These are phyloP conservation scores for Drechslerella dactyloides DNA, from an alignment of 2,329 filamentous ascomycete species.

Conservation along the genomic window DNA sequence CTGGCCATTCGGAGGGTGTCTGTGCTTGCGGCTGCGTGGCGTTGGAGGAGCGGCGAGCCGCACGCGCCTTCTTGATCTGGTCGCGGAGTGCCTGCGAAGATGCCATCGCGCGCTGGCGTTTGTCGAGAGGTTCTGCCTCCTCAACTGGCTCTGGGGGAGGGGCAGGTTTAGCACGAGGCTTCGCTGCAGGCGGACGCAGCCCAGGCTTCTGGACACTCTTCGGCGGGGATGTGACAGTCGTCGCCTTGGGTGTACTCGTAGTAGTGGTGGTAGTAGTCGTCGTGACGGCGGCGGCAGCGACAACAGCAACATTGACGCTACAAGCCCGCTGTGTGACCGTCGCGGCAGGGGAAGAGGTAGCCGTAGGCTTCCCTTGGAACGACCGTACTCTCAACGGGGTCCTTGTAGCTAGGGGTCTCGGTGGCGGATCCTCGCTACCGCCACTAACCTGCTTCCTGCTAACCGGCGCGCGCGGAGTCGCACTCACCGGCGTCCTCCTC, in stretches of 20 bases:
- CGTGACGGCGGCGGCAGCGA: too few relatives aligned
- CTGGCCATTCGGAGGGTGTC: constrained; percentile 72
- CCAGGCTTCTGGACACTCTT: not conserved
- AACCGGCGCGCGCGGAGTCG: constrained; percentile 18
- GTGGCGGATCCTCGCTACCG: not conserved
- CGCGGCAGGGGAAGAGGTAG: not conserved
- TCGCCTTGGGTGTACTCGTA: too few relatives aligned
- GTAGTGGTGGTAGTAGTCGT: too few relatives aligned
- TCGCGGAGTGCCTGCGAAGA: constrained; percentile 70
- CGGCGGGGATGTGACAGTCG: constrained; percentile 19
- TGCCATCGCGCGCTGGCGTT: constrained; percentile 48
- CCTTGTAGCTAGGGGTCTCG: constrained; percentile 16
- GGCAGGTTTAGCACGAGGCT: constrained; percentile 1
- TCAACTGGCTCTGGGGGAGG: not conserved
- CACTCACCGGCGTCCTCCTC: constrained; percentile 2
- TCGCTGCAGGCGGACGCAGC: constrained; percentile 11
- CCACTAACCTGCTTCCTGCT: constrained; percentile 7
- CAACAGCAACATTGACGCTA: constrained; percentile 1
- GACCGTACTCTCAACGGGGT: constrained; percentile 32
- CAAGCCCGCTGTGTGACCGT: not conserved
- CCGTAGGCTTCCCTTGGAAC: constrained; percentile 25
- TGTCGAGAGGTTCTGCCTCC: constrained; percentile 14
- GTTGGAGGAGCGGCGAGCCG: constrained; percentile 64
- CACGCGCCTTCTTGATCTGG: constrained; percentile 91
- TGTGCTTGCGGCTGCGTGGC: constrained; percentile 58